A percentile compares a stretch with the other conserved stretches of the same genome.
Evolutionary conservation across 257 asterid species (phyloP).

Genomic region (Solanum chiquidenum): DNA sequence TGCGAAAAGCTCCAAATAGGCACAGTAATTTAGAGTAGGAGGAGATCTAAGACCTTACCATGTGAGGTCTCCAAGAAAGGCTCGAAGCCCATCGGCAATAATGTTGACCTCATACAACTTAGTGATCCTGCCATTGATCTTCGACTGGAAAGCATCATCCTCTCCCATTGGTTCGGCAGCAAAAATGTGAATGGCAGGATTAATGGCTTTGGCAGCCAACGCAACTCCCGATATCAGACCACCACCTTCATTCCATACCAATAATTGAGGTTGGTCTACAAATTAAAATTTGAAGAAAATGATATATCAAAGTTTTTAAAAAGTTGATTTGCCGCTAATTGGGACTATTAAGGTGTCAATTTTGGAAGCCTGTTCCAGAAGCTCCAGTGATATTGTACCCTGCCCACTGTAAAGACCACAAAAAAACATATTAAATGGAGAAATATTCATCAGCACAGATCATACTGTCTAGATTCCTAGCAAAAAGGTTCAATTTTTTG

Average conservation of each 20-base stretch:
- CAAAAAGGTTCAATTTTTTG: background rate
- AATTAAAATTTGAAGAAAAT: background rate
- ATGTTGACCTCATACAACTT: slow-evolving; percentile 59
- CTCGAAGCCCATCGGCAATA: slow-evolving; percentile 88
- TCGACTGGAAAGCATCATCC: slow-evolving; percentile 77
- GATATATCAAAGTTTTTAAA: background rate
- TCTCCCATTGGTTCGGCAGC: slow-evolving; percentile 92
- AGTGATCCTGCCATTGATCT: slow-evolving; percentile 49
- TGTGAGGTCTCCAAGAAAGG: slow-evolving; percentile 75
- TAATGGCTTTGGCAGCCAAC: slow-evolving; percentile 75
- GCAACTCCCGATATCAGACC: slow-evolving; percentile 92
- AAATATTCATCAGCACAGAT: background rate
- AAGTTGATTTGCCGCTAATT: slow-evolving; percentile 50
- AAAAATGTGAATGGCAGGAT: slow-evolving; percentile 53
- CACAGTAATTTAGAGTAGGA: background rate
- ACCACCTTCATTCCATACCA: slow-evolving; percentile 41
- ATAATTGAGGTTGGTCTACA: background rate
- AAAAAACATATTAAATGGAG: background rate
- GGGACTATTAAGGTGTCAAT: slow-evolving; percentile 80
- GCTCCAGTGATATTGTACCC: slow-evolving; percentile 80
- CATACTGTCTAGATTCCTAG: background rate
- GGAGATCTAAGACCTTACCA: slow-evolving; percentile 36
- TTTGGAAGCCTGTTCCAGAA: slow-evolving; percentile 67
- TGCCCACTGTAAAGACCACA: slow-evolving; percentile 52
- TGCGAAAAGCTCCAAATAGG: background rate